phyloP scores from a whole-genome alignment of 2,329 filamentous ascomycete genomes.

The Pseudogymnoascus sp. region DNA sequence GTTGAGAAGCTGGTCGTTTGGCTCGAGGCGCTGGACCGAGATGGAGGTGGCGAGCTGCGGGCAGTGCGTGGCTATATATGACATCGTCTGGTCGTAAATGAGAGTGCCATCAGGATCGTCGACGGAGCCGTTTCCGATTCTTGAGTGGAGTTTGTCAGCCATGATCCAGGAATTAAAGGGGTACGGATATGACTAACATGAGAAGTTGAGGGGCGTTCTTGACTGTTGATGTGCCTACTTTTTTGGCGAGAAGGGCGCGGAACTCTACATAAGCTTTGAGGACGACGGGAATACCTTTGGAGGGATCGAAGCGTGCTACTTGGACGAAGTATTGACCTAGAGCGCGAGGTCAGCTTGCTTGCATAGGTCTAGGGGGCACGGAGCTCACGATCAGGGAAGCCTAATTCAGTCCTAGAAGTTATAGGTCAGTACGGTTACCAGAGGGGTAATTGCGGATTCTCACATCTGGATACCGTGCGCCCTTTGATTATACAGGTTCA shows the following conservation, averaged over 20 bases:
- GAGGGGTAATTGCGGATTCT: slow-evolving; percentile 26
- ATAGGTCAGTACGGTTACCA: background rate
- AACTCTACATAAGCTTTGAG: slow-evolving; percentile 70
- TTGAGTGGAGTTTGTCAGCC: background rate
- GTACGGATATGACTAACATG: slow-evolving; percentile 38
- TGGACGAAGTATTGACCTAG: slow-evolving; percentile 68
- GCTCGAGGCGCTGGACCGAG: slow-evolving; percentile 68
- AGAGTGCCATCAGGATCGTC: slow-evolving; percentile 70
- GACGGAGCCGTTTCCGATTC: slow-evolving; percentile 68
- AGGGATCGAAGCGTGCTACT: slow-evolving; percentile 74
- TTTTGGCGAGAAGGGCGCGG: slow-evolving; percentile 48
- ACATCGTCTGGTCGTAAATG: slow-evolving; percentile 66
- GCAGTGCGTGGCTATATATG: slow-evolving; percentile 57
- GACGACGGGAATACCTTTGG: slow-evolving; percentile 74
- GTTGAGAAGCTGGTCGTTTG: slow-evolving; percentile 75
- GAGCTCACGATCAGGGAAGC: slow-evolving; percentile 44
- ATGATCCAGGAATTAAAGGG: background rate
- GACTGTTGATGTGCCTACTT: slow-evolving; percentile 34
- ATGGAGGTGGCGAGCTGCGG: slow-evolving; percentile 57
- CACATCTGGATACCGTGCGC: slow-evolving; percentile 53
- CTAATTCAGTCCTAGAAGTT: slow-evolving; percentile 42
- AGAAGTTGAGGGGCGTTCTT: slow-evolving; percentile 62
- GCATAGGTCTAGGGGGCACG: background rate
- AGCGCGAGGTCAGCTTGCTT: slow-evolving; percentile 6
- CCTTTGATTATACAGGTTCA: slow-evolving; percentile 62